Percentiles rank a stretch among this genome's conserved stretches.
Conservation (phyloP, 176 grass and related monocot genomes). For the Carex cristatella region DNA sequence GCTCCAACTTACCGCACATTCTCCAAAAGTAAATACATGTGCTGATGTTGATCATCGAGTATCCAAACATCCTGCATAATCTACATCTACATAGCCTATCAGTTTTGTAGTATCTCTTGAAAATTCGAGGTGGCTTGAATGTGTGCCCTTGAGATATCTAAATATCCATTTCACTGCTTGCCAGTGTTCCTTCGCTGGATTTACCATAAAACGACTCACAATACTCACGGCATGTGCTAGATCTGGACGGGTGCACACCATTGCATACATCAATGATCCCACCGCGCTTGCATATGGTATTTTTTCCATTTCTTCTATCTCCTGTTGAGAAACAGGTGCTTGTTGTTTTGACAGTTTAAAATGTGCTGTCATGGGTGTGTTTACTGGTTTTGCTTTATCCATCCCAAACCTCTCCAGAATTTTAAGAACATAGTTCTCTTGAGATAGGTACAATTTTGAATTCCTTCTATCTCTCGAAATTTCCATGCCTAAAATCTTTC, state of each 20-base stretch:
- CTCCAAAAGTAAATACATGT: neutral
- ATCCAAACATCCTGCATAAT: neutral
- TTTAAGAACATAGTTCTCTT: neutral
- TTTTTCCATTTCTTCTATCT: neutral
- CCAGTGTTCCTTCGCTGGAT: neutral
- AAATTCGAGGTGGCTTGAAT: neutral
- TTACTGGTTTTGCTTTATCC: neutral
- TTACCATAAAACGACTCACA: neutral
- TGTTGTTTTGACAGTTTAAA: neutral
- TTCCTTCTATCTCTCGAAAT: neutral
- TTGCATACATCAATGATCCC: neutral
- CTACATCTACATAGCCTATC: neutral
- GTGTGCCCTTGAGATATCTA: neutral
- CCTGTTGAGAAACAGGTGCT: no score
- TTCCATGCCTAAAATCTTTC: neutral
- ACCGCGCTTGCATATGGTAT: neutral
- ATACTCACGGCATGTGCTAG: neutral
- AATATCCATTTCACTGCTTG: conserved; percentile 1
- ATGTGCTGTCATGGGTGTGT: neutral
- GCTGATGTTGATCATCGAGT: neutral
- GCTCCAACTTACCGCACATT: neutral
- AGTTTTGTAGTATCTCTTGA: neutral
- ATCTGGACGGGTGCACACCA: neutral
- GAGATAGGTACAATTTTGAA: neutral
- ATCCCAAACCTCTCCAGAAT: neutral